These are phyloP conservation scores for Leishmania turanica DNA, from an alignment of 208 protist species.

Conservation along the genomic window DNA sequence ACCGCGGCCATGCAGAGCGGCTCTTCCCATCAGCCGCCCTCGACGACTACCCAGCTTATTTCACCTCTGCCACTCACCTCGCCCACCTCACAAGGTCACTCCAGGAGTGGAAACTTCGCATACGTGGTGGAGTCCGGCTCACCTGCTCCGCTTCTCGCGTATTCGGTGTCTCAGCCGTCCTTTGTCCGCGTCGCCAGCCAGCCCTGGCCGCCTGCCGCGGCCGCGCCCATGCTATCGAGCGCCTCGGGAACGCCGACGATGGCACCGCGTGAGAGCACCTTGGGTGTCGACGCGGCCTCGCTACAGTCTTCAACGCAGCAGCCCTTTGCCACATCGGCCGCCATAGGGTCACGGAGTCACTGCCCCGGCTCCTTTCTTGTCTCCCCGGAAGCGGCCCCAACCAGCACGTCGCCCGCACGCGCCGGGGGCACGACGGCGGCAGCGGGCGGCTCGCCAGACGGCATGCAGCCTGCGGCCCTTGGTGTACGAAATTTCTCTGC, in stretches of 20 bases:
- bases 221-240: background rate
- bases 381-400: background rate
- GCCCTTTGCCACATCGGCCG: background rate
- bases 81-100: constrained; percentile 2
- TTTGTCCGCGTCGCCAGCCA: background rate
- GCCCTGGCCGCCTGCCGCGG: background rate
- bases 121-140: constrained; percentile 23
- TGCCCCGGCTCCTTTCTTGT: background rate
- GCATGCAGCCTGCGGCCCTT: constrained; percentile 18
- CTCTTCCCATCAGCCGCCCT: constrained; percentile 1
- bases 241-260: background rate
- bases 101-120: constrained; percentile 4
- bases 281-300: background rate
- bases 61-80: constrained; percentile 20
- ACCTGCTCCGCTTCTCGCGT: constrained; percentile 5
- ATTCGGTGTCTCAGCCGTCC: background rate
- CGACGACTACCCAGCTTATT: constrained; percentile 8
- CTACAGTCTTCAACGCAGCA: constrained; percentile 2
- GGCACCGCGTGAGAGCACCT: background rate
- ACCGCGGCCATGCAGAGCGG: constrained; percentile 24
- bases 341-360: background rate
- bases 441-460: constrained; percentile 22
- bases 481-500: constrained; percentile 44
- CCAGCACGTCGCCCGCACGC: background rate
- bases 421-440: background rate